Conservation (phyloP, 495 filamentous ascomycete genomes). For the Hypoxylon lienhwacheense region DNA sequence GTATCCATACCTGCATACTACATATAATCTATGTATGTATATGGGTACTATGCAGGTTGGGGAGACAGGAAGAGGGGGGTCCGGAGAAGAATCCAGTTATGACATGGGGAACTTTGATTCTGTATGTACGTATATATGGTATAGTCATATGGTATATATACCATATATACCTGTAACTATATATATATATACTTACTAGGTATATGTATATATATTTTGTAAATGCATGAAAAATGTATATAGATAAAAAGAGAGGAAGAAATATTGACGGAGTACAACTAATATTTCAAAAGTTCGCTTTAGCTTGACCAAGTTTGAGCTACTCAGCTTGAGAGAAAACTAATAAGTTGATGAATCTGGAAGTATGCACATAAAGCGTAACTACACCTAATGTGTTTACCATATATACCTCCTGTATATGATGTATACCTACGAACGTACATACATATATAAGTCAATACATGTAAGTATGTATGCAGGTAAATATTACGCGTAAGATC, state of each 20-base stretch:
- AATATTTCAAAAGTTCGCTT: background rate
- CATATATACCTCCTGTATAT: background rate
- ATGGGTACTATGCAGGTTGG: background rate
- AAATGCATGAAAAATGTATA: slow-evolving; percentile 4
- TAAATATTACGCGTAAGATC: background rate
- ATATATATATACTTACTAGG: too few relatives aligned
- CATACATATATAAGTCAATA: background rate
- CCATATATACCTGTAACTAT: too few relatives aligned
- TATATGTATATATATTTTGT: background rate
- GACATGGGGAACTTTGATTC: slow-evolving; percentile 10
- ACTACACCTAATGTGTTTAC: background rate
- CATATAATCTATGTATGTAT: background rate
- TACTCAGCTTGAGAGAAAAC: slow-evolving; percentile 3
- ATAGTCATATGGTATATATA: too few relatives aligned
- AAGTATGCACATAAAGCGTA: background rate
- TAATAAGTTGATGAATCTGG: background rate
- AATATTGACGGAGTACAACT: too few relatives aligned
- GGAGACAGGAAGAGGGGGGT: background rate
- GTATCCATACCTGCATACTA: background rate
- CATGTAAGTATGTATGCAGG: background rate
- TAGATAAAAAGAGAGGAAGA: slow-evolving; percentile 11
- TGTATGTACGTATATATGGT: too few relatives aligned
- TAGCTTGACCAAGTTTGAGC: background rate
- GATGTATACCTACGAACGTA: background rate
- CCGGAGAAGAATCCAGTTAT: slow-evolving; percentile 12